A percentile compares a stretch with the other conserved stretches of the same genome.
Conservation (phyloP, 768 basidiomycete species). For the Naematelia encephala region DNA sequence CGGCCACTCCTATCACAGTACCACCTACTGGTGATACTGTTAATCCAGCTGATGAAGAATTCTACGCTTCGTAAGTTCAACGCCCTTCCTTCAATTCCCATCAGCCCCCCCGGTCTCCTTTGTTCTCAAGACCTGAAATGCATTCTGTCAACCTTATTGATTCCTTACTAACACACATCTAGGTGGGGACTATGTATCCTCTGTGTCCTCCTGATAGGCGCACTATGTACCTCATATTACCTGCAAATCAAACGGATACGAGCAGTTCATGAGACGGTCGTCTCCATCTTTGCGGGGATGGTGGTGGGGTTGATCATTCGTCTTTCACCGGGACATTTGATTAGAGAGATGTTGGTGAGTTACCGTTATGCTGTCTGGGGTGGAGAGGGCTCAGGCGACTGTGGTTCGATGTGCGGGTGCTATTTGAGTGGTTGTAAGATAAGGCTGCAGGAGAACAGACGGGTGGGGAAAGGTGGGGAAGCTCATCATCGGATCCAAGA, state of each 20-base stretch:
- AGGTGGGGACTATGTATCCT: conserved; percentile 53
- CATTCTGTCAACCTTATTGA: no score
- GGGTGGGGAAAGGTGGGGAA: no score
- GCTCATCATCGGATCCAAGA: no score
- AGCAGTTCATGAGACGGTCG: conserved; percentile 90
- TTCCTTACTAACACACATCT: no score
- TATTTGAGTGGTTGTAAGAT: background rate
- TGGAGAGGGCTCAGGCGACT: background rate
- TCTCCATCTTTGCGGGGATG: conserved; percentile 92
- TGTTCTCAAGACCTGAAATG: background rate
- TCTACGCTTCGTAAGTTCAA: conserved; percentile 48
- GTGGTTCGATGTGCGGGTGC: background rate
- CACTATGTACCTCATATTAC: conserved; percentile 95
- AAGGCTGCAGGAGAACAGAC: no score
- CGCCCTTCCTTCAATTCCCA: background rate
- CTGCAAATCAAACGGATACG: conserved; percentile 95
- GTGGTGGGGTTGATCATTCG: conserved; percentile 86
- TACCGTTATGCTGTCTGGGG: conserved; percentile 1
- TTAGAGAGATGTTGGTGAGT: conserved; percentile 95
- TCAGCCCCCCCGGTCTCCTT: background rate
- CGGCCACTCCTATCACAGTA: conserved; percentile 14
- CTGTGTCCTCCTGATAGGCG: conserved; percentile 78
- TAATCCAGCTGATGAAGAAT: conserved; percentile 49
- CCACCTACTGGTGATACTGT: conserved; percentile 34
- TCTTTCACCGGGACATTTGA: conserved; percentile 86